Evolutionary conservation across 345 rosid species (phyloP).

Genomic region (Sonneratia caseolaris): DNA sequence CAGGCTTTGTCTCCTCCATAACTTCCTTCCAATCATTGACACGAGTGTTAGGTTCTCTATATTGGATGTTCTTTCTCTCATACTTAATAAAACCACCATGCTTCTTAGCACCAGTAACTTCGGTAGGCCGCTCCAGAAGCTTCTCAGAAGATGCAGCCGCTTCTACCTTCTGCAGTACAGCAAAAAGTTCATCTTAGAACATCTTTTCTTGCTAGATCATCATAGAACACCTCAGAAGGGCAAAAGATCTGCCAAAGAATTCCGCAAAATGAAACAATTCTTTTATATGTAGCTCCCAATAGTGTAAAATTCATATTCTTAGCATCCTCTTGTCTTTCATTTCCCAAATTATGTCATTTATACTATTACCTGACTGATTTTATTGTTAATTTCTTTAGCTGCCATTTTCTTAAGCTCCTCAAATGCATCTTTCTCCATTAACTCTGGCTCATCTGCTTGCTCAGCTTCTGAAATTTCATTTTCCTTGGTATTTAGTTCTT

Average conservation of each 20-base stretch:
- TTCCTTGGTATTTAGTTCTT: constrained; percentile 35
- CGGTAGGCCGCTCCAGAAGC: constrained; percentile 52
- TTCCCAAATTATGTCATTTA: background rate
- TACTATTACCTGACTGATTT: constrained; percentile 28
- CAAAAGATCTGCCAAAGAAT: background rate
- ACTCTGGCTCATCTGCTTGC: constrained; percentile 46
- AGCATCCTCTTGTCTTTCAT: background rate
- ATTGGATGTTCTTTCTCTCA: constrained; percentile 84
- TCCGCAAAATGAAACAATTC: background rate
- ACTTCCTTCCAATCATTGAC: constrained; percentile 94
- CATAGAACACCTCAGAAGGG: background rate
- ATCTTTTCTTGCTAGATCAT: background rate
- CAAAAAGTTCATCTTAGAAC: background rate
- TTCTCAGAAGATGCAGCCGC: constrained; percentile 8
- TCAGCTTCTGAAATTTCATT: constrained; percentile 40
- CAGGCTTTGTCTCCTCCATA: constrained; percentile 68
- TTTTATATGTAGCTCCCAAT: background rate
- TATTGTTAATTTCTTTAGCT: constrained; percentile 38
- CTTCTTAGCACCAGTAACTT: constrained; percentile 54
- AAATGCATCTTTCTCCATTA: constrained; percentile 64
- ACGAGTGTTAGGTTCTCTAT: constrained; percentile 82
- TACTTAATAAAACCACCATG: constrained; percentile 83
- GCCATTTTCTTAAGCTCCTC: constrained; percentile 89
- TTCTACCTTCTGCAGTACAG: constrained; percentile 23
- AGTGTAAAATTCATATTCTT: background rate